Conservation (phyloP, 2,329 filamentous ascomycete genomes). For the Elsinoe australis region DNA sequence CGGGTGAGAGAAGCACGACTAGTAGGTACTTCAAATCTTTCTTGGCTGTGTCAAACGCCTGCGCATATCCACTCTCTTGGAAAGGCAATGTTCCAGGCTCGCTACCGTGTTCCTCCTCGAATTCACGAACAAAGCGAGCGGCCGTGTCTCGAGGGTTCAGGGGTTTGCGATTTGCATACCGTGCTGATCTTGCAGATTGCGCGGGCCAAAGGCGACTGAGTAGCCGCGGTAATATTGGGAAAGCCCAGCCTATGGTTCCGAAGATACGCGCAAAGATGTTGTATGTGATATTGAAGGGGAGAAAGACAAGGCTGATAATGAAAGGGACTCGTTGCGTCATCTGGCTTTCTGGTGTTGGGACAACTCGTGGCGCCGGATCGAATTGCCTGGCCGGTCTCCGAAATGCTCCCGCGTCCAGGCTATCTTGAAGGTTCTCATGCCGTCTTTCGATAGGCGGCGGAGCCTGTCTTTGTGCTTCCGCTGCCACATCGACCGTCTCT, state of each 20-base stretch:
- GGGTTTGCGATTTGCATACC: conserved; percentile 59
- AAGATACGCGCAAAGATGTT: conserved; percentile 61
- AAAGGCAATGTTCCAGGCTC: conserved; percentile 59
- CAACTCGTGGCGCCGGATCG: conserved; percentile 74
- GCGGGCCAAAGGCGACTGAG: conserved; percentile 47
- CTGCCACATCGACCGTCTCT: conserved; percentile 72
- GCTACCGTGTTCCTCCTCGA: conserved; percentile 82
- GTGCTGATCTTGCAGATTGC: conserved; percentile 48
- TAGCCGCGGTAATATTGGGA: conserved; percentile 69
- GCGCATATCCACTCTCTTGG: conserved; percentile 81
- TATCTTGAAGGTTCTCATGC: conserved; percentile 61
- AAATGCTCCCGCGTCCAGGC: conserved; percentile 33
- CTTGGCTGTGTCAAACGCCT: conserved; percentile 84
- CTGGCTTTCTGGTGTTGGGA: conserved; percentile 62
- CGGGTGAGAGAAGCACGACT: conserved; percentile 80
- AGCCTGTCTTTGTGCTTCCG: conserved; percentile 61
- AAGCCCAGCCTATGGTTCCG: conserved; percentile 65
- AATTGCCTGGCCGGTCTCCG: conserved; percentile 30
- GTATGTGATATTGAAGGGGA: conserved; percentile 74
- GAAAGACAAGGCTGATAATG: conserved; percentile 67
- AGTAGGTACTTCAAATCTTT: conserved; percentile 83
- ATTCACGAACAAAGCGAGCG: conserved; percentile 80
- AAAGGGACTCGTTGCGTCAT: conserved; percentile 64
- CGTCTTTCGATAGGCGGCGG: conserved; percentile 55
- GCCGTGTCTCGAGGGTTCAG: conserved; percentile 82